phyloP scores from a whole-genome alignment of 2,329 filamentous ascomycete species.

The Diaporthe longicolla region DNA sequence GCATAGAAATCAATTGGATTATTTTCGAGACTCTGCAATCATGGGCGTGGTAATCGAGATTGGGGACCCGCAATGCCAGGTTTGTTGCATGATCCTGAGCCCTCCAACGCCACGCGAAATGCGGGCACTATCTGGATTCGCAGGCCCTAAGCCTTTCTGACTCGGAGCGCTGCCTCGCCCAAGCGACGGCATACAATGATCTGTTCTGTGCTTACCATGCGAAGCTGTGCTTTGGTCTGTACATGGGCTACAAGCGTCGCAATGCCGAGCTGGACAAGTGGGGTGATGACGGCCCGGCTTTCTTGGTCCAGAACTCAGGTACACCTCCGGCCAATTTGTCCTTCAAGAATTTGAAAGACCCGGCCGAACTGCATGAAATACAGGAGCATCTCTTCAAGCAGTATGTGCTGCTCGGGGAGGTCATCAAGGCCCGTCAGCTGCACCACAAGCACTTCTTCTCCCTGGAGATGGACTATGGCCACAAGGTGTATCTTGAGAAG shows the following conservation, averaged over 20 bases:
- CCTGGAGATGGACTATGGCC: constrained; percentile 51
- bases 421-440: constrained; percentile 43
- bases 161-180: constrained; percentile 51
- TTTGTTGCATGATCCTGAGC: background rate
- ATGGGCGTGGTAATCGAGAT: constrained; percentile 6
- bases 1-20: background rate
- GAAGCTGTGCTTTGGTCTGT: constrained; percentile 59
- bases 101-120: background rate
- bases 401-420: constrained; percentile 48
- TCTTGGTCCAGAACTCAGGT: constrained; percentile 51
- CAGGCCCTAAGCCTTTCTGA: constrained; percentile 55
- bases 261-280: constrained; percentile 59
- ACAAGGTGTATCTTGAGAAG: constrained; percentile 51
- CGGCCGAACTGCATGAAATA: constrained; percentile 54
- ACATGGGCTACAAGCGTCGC: constrained; percentile 63
- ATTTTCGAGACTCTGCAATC: background rate
- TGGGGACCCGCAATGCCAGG: constrained; percentile 19
- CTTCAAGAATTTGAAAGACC: constrained; percentile 56
- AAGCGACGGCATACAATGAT: constrained; percentile 57
- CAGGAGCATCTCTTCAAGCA: constrained; percentile 57
- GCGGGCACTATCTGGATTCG: background rate
- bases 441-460: constrained; percentile 51
- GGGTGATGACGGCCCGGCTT: constrained; percentile 52
- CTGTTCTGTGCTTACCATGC: constrained; percentile 59
- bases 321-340: constrained; percentile 55